Evolutionary conservation across 768 basidiomycete genomes (phyloP).

Genomic region (Leccinum ochraceum): DNA sequence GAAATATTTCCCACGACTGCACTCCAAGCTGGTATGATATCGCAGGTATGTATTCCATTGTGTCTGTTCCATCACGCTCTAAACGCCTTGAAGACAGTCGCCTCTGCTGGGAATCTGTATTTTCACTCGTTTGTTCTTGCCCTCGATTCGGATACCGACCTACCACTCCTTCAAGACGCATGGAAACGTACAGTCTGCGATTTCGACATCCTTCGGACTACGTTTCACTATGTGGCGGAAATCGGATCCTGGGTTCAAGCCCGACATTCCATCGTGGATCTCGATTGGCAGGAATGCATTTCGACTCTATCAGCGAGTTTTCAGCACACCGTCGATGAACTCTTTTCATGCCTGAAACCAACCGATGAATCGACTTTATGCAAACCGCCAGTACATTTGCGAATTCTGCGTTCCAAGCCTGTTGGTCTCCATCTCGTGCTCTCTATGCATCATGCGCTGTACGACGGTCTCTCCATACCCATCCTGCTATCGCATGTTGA

Average conservation of each 20-base stretch:
- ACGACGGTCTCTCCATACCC: slow-evolving; percentile 46
- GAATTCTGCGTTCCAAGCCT: slow-evolving; percentile 13
- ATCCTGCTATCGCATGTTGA: slow-evolving; percentile 37
- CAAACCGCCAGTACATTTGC: slow-evolving; percentile 36
- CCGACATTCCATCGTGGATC: slow-evolving; percentile 24
- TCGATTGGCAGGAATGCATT: slow-evolving; percentile 28
- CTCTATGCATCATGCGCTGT: slow-evolving; percentile 49
- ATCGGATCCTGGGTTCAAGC: slow-evolving; percentile 34
- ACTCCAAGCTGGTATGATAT: slow-evolving; percentile 52
- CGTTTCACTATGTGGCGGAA: slow-evolving; percentile 45
- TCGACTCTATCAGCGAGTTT: slow-evolving; percentile 10
- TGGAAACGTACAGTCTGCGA: slow-evolving; percentile 37
- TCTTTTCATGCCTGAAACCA: slow-evolving; percentile 17
- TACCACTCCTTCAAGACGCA: slow-evolving; percentile 34
- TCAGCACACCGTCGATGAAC: slow-evolving; percentile 11
- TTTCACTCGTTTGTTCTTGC: slow-evolving; percentile 35
- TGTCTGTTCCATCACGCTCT: not conserved
- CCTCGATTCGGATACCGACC: slow-evolving; percentile 20
- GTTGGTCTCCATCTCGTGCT: slow-evolving; percentile 33
- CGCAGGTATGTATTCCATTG: slow-evolving; percentile 37
- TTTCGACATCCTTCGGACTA: slow-evolving; percentile 46
- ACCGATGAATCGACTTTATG: slow-evolving; percentile 24
- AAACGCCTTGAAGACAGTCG: slow-evolving; percentile 26
- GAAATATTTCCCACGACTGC: slow-evolving; percentile 42
- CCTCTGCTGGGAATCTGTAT: slow-evolving; percentile 32